Conservation (phyloP, 495 filamentous ascomycete genomes). For the Hamigera avellanea region DNA sequence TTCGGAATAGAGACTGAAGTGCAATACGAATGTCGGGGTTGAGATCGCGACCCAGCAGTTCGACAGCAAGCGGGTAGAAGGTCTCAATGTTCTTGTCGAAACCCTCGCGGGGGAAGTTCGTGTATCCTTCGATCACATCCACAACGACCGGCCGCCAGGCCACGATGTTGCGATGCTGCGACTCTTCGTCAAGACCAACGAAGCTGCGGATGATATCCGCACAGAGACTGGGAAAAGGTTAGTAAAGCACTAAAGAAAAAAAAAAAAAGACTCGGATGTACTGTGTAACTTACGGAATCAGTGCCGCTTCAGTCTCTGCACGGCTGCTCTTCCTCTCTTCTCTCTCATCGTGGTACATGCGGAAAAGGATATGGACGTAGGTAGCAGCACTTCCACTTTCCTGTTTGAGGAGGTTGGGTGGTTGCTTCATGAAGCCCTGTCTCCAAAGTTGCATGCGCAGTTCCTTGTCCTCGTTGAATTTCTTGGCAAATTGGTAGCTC, state of each 20-base stretch:
- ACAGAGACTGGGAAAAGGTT: conserved; percentile 47
- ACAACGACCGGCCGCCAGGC: conserved; percentile 97
- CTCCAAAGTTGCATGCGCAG: conserved; percentile 87
- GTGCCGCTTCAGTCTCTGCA: conserved; percentile 71
- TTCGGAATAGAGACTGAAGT: conserved; percentile 59
- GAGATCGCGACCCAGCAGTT: conserved; percentile 72
- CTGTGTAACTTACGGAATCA: conserved; percentile 63
- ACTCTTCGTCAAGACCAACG: conserved; percentile 77
- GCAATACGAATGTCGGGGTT: conserved; percentile 65
- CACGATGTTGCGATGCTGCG: conserved; percentile 87
- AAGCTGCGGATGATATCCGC: conserved; percentile 83
- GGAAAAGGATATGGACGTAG: conserved; percentile 84
- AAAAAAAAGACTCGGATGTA: neutral
- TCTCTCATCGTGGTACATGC: conserved; percentile 89
- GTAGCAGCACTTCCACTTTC: conserved; percentile 86
- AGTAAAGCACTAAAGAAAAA: conserved; percentile 1
- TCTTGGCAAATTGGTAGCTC: conserved; percentile 88
- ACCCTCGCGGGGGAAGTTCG: conserved; percentile 69
- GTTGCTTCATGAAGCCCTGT: conserved; percentile 99
- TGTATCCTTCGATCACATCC: conserved; percentile 93
- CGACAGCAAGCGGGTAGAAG: conserved; percentile 80
- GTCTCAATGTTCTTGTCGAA: conserved; percentile 67
- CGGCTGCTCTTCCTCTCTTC: conserved; percentile 71
- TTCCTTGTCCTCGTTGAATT: conserved; percentile 95
- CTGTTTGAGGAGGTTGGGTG: conserved; percentile 96